These are phyloP conservation scores for Spergularia azorica DNA, from an alignment of 179 eudicot species.

Conservation along the genomic window DNA sequence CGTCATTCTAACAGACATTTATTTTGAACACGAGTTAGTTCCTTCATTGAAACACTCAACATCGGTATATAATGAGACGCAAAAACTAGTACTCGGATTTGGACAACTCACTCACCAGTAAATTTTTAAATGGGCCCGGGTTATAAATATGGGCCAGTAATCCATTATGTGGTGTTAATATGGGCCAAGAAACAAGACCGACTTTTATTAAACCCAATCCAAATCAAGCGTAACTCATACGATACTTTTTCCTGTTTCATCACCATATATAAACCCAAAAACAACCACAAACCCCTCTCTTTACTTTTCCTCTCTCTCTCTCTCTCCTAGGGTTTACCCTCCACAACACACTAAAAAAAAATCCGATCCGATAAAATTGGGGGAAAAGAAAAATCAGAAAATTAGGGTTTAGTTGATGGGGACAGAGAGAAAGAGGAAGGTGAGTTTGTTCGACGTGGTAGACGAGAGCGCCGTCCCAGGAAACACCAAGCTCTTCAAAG, in stretches of 20 bases:
- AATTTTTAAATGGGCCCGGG: too few species aligned
- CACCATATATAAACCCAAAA: neutral
- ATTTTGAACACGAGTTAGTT: too few species aligned
- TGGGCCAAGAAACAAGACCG: too few species aligned
- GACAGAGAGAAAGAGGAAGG: constrained; percentile 96
- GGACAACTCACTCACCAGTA: too few species aligned
- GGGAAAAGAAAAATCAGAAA: constrained; percentile 14
- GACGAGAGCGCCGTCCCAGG: constrained; percentile 52
- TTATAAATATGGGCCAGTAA: too few species aligned
- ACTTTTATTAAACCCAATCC: neutral
- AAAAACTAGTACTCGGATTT: too few species aligned
- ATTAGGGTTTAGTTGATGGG: constrained; percentile 43
- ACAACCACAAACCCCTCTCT: neutral
- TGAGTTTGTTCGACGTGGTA: constrained; percentile 91
- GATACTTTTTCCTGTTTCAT: too few species aligned
- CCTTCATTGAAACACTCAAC: too few species aligned
- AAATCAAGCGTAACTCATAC: neutral
- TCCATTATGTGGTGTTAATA: too few species aligned
- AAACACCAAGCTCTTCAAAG: constrained; percentile 20
- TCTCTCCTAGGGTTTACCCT: constrained; percentile 39
- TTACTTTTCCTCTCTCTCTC: neutral
- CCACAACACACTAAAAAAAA: neutral
- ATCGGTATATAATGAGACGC: too few species aligned
- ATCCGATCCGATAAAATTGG: constrained; percentile 21
- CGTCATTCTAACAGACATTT: too few species aligned